Conservation (phyloP, 208 protist species). For the Wallacemonas sp. region DNA sequence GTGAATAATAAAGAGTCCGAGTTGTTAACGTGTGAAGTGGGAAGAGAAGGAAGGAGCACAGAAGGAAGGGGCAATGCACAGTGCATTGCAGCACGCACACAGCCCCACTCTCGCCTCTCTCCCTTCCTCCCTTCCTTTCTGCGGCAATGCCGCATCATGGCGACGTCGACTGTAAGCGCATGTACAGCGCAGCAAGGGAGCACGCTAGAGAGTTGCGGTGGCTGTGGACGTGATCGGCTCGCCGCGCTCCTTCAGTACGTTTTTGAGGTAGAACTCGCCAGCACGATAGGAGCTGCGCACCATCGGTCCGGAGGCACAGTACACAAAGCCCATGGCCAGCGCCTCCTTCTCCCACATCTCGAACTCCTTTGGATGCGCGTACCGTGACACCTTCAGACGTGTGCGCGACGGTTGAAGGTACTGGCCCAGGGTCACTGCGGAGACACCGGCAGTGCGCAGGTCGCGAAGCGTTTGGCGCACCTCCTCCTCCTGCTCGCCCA, state of each 20-base stretch:
- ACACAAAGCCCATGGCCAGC: conserved; percentile 94
- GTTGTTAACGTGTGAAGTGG: too few relatives aligned
- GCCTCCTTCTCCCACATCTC: conserved; percentile 94
- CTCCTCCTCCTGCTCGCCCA: conserved; percentile 96
- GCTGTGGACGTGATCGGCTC: not conserved
- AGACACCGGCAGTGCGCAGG: conserved; percentile 90
- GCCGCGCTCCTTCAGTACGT: conserved; percentile 83
- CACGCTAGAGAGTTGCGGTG: not conserved
- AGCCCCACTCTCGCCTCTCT: too few relatives aligned
- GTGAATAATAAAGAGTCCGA: too few relatives aligned
- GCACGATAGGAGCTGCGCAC: conserved; percentile 96
- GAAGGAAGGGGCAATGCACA: too few relatives aligned
- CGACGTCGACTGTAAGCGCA: too few relatives aligned
- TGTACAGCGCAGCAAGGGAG: not conserved
- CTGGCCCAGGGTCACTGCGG: conserved; percentile 95
- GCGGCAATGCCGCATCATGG: too few relatives aligned
- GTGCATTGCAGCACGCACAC: too few relatives aligned
- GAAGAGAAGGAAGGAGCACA: too few relatives aligned
- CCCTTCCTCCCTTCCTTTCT: too few relatives aligned
- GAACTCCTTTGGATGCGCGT: conserved; percentile 96
- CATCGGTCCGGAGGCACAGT: conserved; percentile 96
- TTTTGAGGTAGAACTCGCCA: conserved; percentile 96
- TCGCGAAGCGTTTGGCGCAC: conserved; percentile 95
- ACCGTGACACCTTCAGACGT: conserved; percentile 97
- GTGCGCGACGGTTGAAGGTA: conserved; percentile 96